These are phyloP conservation scores for Amaranthus palmeri DNA, from an alignment of 148 eudicot genomes.

Conservation along the genomic window DNA sequence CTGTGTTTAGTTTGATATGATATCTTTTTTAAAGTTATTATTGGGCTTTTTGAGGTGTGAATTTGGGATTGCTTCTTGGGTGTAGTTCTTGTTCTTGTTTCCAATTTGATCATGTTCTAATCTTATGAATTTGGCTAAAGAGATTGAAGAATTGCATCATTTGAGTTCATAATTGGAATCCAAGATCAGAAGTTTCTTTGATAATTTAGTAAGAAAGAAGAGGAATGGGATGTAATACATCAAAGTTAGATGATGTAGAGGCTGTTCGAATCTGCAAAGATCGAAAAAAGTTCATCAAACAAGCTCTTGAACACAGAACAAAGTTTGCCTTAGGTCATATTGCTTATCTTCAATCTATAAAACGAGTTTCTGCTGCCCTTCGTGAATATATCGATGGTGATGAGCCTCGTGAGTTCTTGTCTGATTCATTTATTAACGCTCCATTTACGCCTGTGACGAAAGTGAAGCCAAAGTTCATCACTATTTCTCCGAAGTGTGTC, in stretches of 20 bases:
- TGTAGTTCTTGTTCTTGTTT: constrained; percentile 26
- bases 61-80: constrained; percentile 8
- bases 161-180: constrained; percentile 27
- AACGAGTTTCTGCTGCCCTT: constrained; percentile 78
- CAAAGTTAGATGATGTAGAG: constrained; percentile 92
- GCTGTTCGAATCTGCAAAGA: constrained; percentile 90
- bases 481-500: constrained; percentile 69
- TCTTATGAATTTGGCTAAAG: constrained; percentile 58
- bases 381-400: constrained; percentile 84
- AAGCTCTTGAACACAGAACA: constrained; percentile 85
- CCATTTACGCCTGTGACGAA: constrained; percentile 57
- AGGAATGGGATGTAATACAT: constrained; percentile 92
- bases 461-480: constrained; percentile 48
- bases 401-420: constrained; percentile 67
- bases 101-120: constrained; percentile 12
- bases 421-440: constrained; percentile 58
- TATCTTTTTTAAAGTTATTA: not conserved
- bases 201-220: constrained; percentile 14
- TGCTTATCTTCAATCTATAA: constrained; percentile 76
- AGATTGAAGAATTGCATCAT: constrained; percentile 19
- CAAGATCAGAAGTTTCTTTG: constrained; percentile 29
- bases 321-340: constrained; percentile 72
- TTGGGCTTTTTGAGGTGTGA: constrained; percentile 13
- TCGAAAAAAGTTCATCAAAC: constrained; percentile 75
- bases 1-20: constrained; percentile 2